These are phyloP conservation scores for Sphaerosporella brunnea DNA, from an alignment of 495 filamentous ascomycete species.

Conservation along the genomic window DNA sequence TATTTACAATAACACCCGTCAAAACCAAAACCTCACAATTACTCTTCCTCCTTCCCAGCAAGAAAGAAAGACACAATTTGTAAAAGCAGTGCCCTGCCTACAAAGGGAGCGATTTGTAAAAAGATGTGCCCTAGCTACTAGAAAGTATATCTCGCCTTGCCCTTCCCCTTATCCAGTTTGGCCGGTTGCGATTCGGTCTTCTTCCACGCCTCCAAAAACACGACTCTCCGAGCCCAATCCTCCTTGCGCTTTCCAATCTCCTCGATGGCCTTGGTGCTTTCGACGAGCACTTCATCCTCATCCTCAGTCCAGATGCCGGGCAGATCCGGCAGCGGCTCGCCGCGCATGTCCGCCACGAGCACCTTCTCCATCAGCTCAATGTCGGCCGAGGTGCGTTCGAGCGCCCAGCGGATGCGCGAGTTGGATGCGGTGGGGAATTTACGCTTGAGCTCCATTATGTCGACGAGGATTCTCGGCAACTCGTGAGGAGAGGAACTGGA, in stretches of 20 bases:
- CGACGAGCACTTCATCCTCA: conserved; percentile 16
- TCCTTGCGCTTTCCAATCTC: conserved; percentile 13
- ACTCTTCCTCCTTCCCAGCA: background rate
- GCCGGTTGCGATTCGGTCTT: background rate
- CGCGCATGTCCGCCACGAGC: conserved; percentile 4
- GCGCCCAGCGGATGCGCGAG: conserved; percentile 9
- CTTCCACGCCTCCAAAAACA: background rate
- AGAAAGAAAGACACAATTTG: too few species aligned
- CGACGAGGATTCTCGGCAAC: too few species aligned
- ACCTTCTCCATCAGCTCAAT: conserved; percentile 14
- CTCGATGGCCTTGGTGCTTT: conserved; percentile 10
- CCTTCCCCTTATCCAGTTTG: too few species aligned
- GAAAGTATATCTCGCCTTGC: too few species aligned
- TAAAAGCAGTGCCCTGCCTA: too few species aligned
- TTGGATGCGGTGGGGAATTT: background rate
- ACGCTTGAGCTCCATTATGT: too few species aligned
- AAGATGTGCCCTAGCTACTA: too few species aligned
- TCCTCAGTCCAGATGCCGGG: conserved; percentile 19
- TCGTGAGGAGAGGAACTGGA: too few species aligned
- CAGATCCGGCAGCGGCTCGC: conserved; percentile 11
- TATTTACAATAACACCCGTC: too few species aligned
- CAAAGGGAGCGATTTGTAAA: too few species aligned
- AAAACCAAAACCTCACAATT: background rate
- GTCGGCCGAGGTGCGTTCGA: conserved; percentile 16
- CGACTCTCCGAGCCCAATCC: background rate